A percentile compares a stretch with the other conserved stretches of the same genome.
Evolutionary conservation across 1,284 basidiomycete species (phyloP).

Genomic region (Cryptococcus floricola): DNA sequence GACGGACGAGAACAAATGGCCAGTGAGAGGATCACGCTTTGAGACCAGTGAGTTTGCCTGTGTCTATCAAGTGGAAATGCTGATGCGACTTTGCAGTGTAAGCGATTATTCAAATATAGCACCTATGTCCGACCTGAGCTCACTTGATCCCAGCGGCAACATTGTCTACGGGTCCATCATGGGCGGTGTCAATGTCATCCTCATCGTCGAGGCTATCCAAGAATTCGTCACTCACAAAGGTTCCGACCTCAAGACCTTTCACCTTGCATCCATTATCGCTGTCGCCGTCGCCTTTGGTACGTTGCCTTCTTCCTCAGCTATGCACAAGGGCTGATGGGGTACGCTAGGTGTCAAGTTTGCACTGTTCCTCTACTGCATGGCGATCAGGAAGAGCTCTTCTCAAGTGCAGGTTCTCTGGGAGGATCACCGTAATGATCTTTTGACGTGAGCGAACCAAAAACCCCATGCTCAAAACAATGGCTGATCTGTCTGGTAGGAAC

Average conservation of each 20-base stretch:
- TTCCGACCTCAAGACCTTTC: slow-evolving; percentile 63
- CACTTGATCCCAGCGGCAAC: slow-evolving; percentile 20
- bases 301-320: background rate
- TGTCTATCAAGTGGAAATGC: background rate
- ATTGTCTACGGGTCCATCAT: slow-evolving; percentile 64
- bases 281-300: slow-evolving; percentile 76
- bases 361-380: slow-evolving; percentile 81
- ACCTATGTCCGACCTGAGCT: background rate
- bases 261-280: slow-evolving; percentile 75
- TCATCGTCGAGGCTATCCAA: slow-evolving; percentile 66
- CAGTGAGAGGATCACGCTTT: slow-evolving; percentile 81
- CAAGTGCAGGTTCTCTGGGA: slow-evolving; percentile 94
- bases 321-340: background rate
- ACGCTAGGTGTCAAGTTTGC: slow-evolving; percentile 69
- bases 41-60: slow-evolving; percentile 63
- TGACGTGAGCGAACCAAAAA: slow-evolving; percentile 57
- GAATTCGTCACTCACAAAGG: slow-evolving; percentile 61
- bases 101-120: slow-evolving; percentile 4
- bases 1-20: slow-evolving; percentile 82
- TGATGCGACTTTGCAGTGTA: slow-evolving; percentile 9
- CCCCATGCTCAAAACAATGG: background rate
- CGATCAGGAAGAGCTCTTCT: slow-evolving; percentile 71
- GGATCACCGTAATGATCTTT: slow-evolving; percentile 87
- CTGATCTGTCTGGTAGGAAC: slow-evolving; percentile 38
- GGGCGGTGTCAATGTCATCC: slow-evolving; percentile 40